These are phyloP conservation scores for Ceratocystis alfenasii DNA, from an alignment of 2,329 filamentous ascomycete species.

Conservation along the genomic window DNA sequence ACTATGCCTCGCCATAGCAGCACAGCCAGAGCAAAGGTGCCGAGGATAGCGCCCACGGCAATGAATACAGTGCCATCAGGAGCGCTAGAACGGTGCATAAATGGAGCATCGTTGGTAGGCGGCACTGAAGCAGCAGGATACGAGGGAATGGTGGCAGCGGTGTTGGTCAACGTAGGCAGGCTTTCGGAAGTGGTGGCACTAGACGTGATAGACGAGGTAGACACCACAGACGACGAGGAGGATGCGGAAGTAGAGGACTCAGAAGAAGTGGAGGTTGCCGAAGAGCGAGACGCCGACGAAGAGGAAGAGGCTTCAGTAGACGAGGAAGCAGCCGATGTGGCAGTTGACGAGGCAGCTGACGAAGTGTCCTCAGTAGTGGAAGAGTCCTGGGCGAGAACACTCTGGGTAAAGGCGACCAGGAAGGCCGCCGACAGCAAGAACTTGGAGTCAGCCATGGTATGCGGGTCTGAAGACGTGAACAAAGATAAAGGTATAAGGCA, in stretches of 20 bases:
- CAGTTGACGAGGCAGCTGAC: constrained; percentile 1
- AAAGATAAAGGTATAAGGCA: background rate
- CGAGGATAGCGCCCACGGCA: constrained; percentile 76
- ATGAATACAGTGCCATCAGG: constrained; percentile 97
- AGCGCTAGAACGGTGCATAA: constrained; percentile 74
- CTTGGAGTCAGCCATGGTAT: constrained; percentile 19
- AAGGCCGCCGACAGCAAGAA: constrained; percentile 21
- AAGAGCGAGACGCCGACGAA: background rate
- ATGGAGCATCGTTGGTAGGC: constrained; percentile 72
- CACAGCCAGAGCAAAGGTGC: constrained; percentile 68
- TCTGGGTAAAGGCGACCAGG: constrained; percentile 23
- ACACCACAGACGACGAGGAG: constrained; percentile 5
- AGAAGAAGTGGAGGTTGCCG: background rate
- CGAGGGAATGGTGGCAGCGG: constrained; percentile 34
- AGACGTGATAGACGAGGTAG: constrained; percentile 24
- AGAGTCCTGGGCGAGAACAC: constrained; percentile 15
- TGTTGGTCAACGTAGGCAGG: constrained; percentile 35
- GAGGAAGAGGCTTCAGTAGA: constrained; percentile 11
- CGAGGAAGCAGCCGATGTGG: background rate
- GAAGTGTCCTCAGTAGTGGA: background rate
- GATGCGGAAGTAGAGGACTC: constrained; percentile 6
- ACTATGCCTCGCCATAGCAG: constrained; percentile 80
- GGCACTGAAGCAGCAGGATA: constrained; percentile 68
- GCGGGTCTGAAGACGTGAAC: background rate
- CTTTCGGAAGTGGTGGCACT: constrained; percentile 25